Percentiles rank a stretch among this genome's conserved stretches.
Evolutionary conservation across 345 rosid species (phyloP).

Genomic region (Eucalyptus shirleyi): DNA sequence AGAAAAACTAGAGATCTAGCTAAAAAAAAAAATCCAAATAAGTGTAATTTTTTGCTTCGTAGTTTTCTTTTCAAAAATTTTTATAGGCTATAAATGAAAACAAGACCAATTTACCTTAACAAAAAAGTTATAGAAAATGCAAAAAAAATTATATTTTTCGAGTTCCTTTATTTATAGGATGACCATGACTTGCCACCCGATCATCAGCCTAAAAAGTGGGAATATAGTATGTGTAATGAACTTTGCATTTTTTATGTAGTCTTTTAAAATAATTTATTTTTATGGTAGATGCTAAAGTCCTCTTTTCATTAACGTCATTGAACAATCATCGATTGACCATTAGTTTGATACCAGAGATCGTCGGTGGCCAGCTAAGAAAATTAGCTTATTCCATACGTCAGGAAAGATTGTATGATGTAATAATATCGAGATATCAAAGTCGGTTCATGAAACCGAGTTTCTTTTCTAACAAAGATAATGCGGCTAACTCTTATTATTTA

Average conservation of each 20-base stretch:
- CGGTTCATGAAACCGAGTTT: background rate
- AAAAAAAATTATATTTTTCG: background rate
- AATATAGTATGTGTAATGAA: background rate
- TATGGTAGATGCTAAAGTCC: background rate
- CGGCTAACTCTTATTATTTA: background rate
- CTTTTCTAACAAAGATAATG: background rate
- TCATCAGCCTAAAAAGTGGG: background rate
- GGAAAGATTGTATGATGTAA: background rate
- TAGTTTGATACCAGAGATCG: background rate
- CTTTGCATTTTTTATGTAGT: background rate
- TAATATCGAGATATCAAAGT: background rate
- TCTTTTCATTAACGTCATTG: background rate
- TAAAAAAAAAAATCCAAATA: background rate
- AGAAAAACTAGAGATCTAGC: background rate
- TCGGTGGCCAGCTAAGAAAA: background rate
- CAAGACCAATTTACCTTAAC: background rate
- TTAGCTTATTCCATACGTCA: background rate
- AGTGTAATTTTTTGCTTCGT: background rate
- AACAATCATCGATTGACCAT: background rate
- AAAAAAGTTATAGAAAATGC: background rate
- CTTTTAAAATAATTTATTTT: background rate
- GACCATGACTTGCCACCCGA: background rate
- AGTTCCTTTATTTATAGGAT: background rate
- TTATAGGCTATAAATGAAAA: background rate
- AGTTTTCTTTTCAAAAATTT: background rate